These are phyloP conservation scores for Paraphaeosphaeria sporulosa DNA, from an alignment of 2,329 filamentous ascomycete species.

Conservation along the genomic window DNA sequence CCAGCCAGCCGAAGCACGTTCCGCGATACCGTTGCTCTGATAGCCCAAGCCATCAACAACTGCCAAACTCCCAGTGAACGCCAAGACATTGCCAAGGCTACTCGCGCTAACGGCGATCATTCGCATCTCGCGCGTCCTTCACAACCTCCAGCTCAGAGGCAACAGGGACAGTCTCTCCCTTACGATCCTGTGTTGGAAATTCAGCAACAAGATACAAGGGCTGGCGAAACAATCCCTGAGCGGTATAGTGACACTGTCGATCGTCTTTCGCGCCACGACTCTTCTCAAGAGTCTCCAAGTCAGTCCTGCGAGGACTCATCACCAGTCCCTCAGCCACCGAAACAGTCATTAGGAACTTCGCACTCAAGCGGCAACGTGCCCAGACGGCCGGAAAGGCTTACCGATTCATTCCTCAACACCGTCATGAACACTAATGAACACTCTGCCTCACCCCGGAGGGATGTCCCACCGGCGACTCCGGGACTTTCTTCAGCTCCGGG, in stretches of 20 bases:
- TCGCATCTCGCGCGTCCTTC: not conserved
- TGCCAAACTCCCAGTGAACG: not conserved
- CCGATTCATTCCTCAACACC: conserved; percentile 18
- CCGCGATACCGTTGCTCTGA: not conserved
- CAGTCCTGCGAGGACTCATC: conserved; percentile 23
- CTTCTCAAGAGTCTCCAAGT: conserved; percentile 40
- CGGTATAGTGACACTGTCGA: conserved; percentile 13
- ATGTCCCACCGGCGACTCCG: not conserved
- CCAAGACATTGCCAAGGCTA: not conserved
- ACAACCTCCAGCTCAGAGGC: conserved; percentile 23
- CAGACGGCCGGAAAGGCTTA: conserved; percentile 26
- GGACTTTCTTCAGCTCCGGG: not conserved
- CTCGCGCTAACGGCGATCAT: not conserved
- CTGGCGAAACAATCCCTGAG: conserved; percentile 24
- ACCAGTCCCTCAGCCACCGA: conserved; percentile 31
- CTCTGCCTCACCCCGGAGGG: not conserved
- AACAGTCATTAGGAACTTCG: conserved; percentile 28
- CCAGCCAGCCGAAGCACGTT: not conserved
- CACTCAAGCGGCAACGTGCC: conserved; percentile 26
- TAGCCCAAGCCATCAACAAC: no score
- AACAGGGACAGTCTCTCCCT: conserved; percentile 34
- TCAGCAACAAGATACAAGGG: conserved; percentile 26
- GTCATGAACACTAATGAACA: conserved; percentile 26
- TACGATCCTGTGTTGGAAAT: conserved; percentile 23
- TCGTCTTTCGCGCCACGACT: conserved; percentile 38